phyloP scores from a whole-genome alignment of 768 basidiomycete genomes.

The Guyanaporus albipodus region DNA sequence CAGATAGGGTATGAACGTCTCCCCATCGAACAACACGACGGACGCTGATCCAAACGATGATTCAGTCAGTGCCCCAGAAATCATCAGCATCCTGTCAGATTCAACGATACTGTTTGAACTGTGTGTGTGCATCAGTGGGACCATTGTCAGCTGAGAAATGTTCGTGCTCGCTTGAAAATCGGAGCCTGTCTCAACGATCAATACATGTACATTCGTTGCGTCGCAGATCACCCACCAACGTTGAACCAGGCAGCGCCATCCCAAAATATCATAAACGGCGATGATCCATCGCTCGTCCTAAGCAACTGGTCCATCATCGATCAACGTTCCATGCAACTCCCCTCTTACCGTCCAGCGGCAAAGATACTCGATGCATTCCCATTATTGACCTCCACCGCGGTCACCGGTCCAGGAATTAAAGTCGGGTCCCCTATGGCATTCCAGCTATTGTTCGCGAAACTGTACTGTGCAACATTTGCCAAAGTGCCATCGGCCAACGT shows the following conservation, averaged over 20 bases:
- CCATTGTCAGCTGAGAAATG: slow-evolving; percentile 83
- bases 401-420: slow-evolving; percentile 83
- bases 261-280: slow-evolving; percentile 80
- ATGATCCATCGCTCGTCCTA: slow-evolving; percentile 54
- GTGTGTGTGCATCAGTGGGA: slow-evolving; percentile 82
- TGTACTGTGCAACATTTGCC: slow-evolving; percentile 72
- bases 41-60: slow-evolving; percentile 75
- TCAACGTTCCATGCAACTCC: background rate
- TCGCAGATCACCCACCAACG: slow-evolving; percentile 43
- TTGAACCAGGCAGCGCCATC: slow-evolving; percentile 74
- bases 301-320: background rate
- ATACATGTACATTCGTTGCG: background rate
- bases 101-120: slow-evolving; percentile 66
- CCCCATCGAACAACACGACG: slow-evolving; percentile 84
- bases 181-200: slow-evolving; percentile 41
- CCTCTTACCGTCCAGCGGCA: slow-evolving; percentile 78
- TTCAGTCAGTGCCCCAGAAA: slow-evolving; percentile 74
- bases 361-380: slow-evolving; percentile 82
- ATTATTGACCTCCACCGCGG: slow-evolving; percentile 82
- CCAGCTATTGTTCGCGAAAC: slow-evolving; percentile 75
- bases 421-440: slow-evolving; percentile 52
- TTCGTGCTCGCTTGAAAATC: slow-evolving; percentile 53
- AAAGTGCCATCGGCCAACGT: slow-evolving; percentile 56
- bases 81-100: slow-evolving; percentile 83
- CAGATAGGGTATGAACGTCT: slow-evolving; percentile 78